Evolutionary conservation across 129 eudicot species (phyloP).

Genomic region (Scalesia atractyloides): DNA sequence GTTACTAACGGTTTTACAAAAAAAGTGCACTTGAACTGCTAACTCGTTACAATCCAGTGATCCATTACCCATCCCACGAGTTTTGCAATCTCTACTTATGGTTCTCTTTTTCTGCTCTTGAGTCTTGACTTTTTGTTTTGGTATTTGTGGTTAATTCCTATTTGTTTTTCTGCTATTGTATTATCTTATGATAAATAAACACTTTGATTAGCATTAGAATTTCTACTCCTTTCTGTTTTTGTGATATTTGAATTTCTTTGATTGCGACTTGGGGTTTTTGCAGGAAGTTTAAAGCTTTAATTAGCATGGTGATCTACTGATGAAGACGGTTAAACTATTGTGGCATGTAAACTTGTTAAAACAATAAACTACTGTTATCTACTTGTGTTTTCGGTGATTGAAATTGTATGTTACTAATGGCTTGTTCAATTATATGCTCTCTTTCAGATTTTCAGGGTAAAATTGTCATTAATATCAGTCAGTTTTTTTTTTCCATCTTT

Average conservation of each 20-base stretch:
- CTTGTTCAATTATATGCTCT: neutral
- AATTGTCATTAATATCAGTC: too few species aligned
- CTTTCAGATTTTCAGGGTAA: neutral
- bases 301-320: neutral
- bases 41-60: neutral
- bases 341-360: conserved; percentile 10
- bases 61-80: neutral
- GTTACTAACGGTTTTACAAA: neutral
- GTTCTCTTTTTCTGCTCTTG: neutral
- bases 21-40: neutral
- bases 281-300: conserved; percentile 2
- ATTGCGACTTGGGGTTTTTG: neutral
- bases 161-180: neutral
- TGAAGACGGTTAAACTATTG: neutral
- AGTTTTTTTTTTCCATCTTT: too few species aligned
- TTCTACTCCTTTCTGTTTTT: neutral
- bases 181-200: neutral
- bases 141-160: neutral
- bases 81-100: neutral
- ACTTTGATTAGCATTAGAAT: neutral
- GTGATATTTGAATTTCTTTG: neutral
- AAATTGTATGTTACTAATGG: conserved; percentile 2
- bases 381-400: conserved; percentile 2
- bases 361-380: conserved; percentile 14
- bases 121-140: conserved; percentile 1